A percentile compares a stretch with the other conserved stretches of the same genome.
phyloP scores from a whole-genome alignment of 495 filamentous ascomycete genomes.

The Lasiosphaeria hispida region DNA sequence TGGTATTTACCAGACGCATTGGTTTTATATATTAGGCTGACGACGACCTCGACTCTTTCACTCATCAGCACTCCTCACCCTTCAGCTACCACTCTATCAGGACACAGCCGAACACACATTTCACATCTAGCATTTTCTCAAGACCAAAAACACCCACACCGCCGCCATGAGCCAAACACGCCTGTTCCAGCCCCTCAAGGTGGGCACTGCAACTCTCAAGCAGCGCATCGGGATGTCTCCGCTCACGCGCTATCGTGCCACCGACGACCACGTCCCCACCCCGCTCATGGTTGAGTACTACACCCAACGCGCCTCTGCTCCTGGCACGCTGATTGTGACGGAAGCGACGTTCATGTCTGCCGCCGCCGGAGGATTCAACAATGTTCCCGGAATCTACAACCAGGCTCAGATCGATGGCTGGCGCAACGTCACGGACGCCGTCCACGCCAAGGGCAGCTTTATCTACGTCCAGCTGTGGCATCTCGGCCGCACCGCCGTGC shows the following conservation, averaged over 20 bases:
- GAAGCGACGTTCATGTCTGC: slow-evolving; percentile 66
- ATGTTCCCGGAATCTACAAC: slow-evolving; percentile 64
- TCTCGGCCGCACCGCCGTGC: slow-evolving; percentile 56
- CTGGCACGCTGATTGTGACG: slow-evolving; percentile 62
- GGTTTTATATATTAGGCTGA: no score
- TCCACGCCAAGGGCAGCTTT: slow-evolving; percentile 61
- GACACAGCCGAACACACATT: no score
- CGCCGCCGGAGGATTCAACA: slow-evolving; percentile 48
- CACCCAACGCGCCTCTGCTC: slow-evolving; percentile 54
- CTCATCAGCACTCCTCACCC: no score
- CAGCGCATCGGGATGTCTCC: slow-evolving; percentile 48
- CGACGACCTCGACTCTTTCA: no score
- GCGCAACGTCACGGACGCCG: slow-evolving; percentile 61
- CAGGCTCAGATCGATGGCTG: slow-evolving; percentile 60
- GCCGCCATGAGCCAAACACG: slow-evolving; percentile 13
- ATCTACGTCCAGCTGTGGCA: slow-evolving; percentile 71
- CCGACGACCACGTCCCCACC: slow-evolving; percentile 45
- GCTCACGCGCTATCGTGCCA: slow-evolving; percentile 46
- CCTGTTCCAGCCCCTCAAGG: slow-evolving; percentile 44
- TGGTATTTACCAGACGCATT: no score
- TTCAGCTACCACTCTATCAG: background rate
- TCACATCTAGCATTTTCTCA: background rate
- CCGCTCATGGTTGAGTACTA: slow-evolving; percentile 57
- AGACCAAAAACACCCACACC: background rate
- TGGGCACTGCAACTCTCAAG: slow-evolving; percentile 36